phyloP scores from a whole-genome alignment of 805 yeast species.

The Schwanniomyces vanrijiae region DNA sequence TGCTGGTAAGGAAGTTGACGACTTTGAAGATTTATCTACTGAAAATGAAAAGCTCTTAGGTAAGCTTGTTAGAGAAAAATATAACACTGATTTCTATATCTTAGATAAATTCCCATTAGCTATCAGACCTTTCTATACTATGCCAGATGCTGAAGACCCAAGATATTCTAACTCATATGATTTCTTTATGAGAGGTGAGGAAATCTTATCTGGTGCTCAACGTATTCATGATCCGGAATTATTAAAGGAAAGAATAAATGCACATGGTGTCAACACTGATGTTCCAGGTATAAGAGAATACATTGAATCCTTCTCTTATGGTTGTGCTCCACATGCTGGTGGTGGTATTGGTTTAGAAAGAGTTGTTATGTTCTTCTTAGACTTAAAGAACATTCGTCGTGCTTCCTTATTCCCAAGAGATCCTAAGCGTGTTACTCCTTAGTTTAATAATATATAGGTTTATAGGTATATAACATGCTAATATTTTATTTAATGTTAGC shows the following conservation, averaged over 20 bases:
- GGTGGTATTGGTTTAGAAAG: constrained; percentile 99
- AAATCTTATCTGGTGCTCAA: constrained; percentile 98
- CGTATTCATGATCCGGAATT: constrained; percentile 94
- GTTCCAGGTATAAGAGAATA: constrained; percentile 87
- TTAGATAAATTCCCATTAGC: constrained; percentile 98
- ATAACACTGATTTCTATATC: constrained; percentile 96
- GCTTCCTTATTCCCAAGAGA: constrained; percentile 99
- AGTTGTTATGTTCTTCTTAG: constrained; percentile 97
- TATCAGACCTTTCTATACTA: constrained; percentile 97
- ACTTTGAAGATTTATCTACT: constrained; percentile 86
- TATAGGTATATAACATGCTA: background rate
- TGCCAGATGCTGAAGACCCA: constrained; percentile 95
- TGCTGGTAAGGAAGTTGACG: constrained; percentile 83
- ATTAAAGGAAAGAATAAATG: constrained; percentile 76
- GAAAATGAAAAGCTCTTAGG: constrained; percentile 96
- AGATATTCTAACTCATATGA: constrained; percentile 96
- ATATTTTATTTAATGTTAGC: background rate
- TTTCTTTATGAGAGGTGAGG: constrained; percentile 99
- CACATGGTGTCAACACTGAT: constrained; percentile 78
- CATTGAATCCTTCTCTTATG: constrained; percentile 88
- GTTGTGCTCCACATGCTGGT: constrained; percentile 99
- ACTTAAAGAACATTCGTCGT: constrained; percentile 94
- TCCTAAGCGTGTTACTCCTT: constrained; percentile 92
- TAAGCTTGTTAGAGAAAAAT: constrained; percentile 85
- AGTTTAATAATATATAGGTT: background rate